These are phyloP conservation scores for Pezicula carpinea DNA, from an alignment of 2,329 filamentous ascomycete genomes.

Conservation along the genomic window DNA sequence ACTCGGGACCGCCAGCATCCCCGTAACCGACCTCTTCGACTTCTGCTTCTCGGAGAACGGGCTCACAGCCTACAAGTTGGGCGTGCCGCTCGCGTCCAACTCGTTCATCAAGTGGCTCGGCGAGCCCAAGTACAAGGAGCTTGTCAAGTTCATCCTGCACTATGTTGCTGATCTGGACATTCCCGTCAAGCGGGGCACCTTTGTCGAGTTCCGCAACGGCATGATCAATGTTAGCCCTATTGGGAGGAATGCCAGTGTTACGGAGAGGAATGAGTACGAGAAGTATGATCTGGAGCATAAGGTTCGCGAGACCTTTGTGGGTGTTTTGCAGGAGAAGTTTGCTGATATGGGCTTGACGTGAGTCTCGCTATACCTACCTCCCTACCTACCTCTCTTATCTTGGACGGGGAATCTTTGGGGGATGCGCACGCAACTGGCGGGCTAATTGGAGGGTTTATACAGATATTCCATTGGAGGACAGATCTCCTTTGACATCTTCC, in stretches of 20 bases:
- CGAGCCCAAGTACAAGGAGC: constrained; percentile 74
- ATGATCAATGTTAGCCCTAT: constrained; percentile 86
- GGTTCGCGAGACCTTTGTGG: constrained; percentile 73
- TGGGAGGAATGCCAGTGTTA: constrained; percentile 76
- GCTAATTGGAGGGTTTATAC: constrained; percentile 3
- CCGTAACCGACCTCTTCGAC: constrained; percentile 86
- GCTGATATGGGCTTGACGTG: constrained; percentile 79
- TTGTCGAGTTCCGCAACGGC: constrained; percentile 84
- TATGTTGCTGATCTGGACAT: constrained; percentile 82
- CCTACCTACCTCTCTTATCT: constrained; percentile 1
- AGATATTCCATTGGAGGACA: constrained; percentile 94
- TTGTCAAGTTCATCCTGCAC: constrained; percentile 72
- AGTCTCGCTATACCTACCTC: too few relatives aligned
- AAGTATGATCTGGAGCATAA: constrained; percentile 74
- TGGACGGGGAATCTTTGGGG: not conserved
- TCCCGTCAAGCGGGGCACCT: constrained; percentile 78
- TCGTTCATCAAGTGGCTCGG: constrained; percentile 92
- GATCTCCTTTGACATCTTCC: constrained; percentile 98
- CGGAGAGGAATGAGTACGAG: constrained; percentile 81
- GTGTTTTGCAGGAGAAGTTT: constrained; percentile 74
- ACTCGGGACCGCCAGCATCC: constrained; percentile 63
- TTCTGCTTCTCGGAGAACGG: constrained; percentile 98
- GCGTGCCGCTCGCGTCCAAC: constrained; percentile 67
- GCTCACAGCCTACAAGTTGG: constrained; percentile 82
- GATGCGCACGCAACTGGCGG: too few relatives aligned